Percentiles rank a stretch among this genome's conserved stretches.
phyloP scores from a whole-genome alignment of 192 early-diverging fungal species.

The Dimargaris xerosporica region DNA sequence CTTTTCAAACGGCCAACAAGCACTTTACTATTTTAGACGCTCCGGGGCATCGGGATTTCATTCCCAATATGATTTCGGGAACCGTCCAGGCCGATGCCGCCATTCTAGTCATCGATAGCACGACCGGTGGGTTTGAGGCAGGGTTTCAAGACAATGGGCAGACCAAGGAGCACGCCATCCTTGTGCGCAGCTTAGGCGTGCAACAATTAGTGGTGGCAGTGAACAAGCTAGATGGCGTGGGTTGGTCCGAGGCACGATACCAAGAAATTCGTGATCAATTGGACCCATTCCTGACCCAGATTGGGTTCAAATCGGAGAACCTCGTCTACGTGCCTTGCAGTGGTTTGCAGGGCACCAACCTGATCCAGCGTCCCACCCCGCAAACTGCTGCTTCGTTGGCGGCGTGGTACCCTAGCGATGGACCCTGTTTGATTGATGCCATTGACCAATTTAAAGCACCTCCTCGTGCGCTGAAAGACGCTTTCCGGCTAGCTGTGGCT shows the following conservation, averaged over 20 bases:
- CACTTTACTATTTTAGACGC: conserved; percentile 86
- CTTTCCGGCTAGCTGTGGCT: conserved; percentile 69
- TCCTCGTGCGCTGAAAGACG: conserved; percentile 53
- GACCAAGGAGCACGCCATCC: conserved; percentile 87
- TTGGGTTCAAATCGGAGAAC: conserved; percentile 62
- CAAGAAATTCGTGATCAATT: conserved; percentile 48
- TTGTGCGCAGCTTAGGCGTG: conserved; percentile 86
- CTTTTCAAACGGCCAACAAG: conserved; percentile 67
- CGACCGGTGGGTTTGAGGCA: conserved; percentile 82
- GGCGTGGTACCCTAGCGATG: conserved; percentile 59
- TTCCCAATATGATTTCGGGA: conserved; percentile 98
- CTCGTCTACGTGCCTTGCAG: conserved; percentile 81
- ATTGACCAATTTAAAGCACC: conserved; percentile 66
- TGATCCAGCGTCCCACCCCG: conserved; percentile 29
- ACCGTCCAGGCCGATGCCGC: conserved; percentile 86
- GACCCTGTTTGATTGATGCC: conserved; percentile 58
- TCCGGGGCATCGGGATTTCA: conserved; percentile 95
- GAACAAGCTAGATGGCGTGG: conserved; percentile 88
- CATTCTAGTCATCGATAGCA: conserved; percentile 80
- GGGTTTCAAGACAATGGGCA: conserved; percentile 91
- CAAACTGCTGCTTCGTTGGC: conserved; percentile 14
- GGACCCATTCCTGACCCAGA: conserved; percentile 48
- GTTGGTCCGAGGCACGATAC: conserved; percentile 71
- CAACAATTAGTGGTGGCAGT: conserved; percentile 82
- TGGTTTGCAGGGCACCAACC: conserved; percentile 81